Evolutionary conservation across 352 stramenopile species (phyloP).

Genomic region (Globisporangium iwayamae): DNA sequence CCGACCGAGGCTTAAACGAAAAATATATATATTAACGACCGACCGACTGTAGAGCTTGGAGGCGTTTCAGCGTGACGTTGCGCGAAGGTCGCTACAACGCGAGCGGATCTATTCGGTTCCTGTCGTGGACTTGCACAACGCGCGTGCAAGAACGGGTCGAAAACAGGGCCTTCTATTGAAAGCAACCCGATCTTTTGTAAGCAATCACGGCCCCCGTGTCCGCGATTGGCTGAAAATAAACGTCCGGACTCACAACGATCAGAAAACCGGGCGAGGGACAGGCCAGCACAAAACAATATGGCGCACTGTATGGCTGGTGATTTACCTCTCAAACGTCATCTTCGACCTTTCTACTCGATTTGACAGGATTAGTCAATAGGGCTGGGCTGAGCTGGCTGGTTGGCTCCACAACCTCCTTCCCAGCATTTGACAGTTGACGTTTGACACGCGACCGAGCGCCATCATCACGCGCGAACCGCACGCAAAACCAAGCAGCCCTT

Average conservation of each 20-base stretch:
- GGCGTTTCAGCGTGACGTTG: slow-evolving; percentile 17
- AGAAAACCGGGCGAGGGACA: neutral
- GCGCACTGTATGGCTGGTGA: neutral
- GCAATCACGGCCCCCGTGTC: neutral
- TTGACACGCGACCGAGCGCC: neutral
- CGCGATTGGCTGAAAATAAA: neutral
- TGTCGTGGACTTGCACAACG: slow-evolving; percentile 12
- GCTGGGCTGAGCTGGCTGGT: too few relatives aligned
- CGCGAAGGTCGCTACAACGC: slow-evolving; percentile 18
- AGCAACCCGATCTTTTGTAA: neutral
- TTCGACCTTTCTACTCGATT: neutral
- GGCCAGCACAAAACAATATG: neutral
- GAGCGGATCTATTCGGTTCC: slow-evolving; percentile 15
- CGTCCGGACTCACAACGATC: neutral
- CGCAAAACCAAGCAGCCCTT: neutral
- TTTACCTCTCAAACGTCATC: neutral
- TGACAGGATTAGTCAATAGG: neutral
- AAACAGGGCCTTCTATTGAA: neutral
- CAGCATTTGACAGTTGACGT: too few relatives aligned
- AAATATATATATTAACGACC: slow-evolving; percentile 8
- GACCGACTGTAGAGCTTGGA: neutral
- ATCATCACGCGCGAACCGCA: neutral
- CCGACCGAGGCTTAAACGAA: neutral
- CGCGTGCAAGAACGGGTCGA: slow-evolving; percentile 2
- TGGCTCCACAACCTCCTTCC: too few relatives aligned